Base-by-base conservation (phyloP, 2,329 filamentous ascomycete species). In the Xylariomycetidae sp. region DNA sequence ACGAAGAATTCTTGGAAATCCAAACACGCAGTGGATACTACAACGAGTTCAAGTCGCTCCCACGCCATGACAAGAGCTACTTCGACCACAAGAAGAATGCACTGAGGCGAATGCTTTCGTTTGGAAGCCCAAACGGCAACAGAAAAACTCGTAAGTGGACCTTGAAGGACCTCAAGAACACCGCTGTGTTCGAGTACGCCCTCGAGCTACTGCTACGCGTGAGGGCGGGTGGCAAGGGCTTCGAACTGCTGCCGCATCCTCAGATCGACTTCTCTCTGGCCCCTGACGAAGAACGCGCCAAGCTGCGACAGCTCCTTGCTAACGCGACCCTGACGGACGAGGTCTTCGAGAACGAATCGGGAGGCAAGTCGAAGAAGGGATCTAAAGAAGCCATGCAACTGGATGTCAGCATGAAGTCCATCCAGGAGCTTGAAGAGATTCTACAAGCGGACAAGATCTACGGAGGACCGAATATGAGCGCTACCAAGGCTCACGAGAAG, bases 121-220 rank as follows among this genome's bases (percentile, higher is more conserved):
- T 43, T 25, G 43, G 43, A 1, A 28, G 27, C 6, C 25, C 14
- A 4, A 4, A 23, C 4, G 13, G 28, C n/a, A 37, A 37, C 1
- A 25, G 31, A 0, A 23, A 13, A 6, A 33, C 20, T 1, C 17
- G 16, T 1, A 18, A 27, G 3, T 53, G 48, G 50, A 29, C 15
- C 0, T 34, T 35, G 3, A 10, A 32, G 6, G 47, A 51, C 25
- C 43, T 54, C 6, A 23, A 47, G 1, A 6, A 44, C 6, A 25
- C 43, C 9, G 42, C 50, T 8, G 43, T 54, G 1, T 38, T 56
- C 0, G 52, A 54, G 29, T 38, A 50, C 10, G 52, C 49, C 0
- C 40, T 56, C 16, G 53, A 56, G 24, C 38, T 54, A 10, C 45
- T 44, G 36, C 37, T 56, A 1, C 48, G 50, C 4, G 41, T 53